phyloP scores from a whole-genome alignment of 1,139 yeast species.

The Ashbya aceris region DNA sequence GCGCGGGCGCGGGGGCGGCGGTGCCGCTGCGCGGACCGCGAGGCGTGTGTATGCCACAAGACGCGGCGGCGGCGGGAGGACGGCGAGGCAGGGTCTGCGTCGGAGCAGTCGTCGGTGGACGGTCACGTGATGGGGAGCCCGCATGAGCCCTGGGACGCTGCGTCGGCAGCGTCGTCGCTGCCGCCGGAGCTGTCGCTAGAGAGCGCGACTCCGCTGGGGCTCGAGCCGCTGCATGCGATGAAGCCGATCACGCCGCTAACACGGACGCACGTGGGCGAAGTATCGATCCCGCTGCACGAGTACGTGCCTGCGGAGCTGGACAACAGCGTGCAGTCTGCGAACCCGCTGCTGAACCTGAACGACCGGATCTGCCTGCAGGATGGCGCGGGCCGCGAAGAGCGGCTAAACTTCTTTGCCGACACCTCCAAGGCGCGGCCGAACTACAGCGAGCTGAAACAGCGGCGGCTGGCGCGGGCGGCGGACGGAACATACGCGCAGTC shows the following conservation, averaged over 20 bases:
- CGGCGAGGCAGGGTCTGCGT: not conserved
- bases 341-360: constrained; percentile 5
- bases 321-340: constrained; percentile 9
- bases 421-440: constrained; percentile 8
- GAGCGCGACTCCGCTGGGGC: constrained; percentile 20
- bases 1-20: constrained; percentile 34
- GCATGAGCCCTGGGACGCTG: constrained; percentile 24
- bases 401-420: constrained; percentile 10
- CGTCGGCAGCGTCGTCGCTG: constrained; percentile 24
- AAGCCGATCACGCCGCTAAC: constrained; percentile 24
- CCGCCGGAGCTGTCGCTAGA: constrained; percentile 14
- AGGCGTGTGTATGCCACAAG: constrained; percentile 19
- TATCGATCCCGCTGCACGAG: constrained; percentile 38
- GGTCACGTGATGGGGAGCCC: not conserved
- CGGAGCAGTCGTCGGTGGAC: not conserved
- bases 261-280: constrained; percentile 36
- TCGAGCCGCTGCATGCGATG: constrained; percentile 24
- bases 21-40: constrained; percentile 21
- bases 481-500: not conserved
- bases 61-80: constrained; percentile 10
- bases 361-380: constrained; percentile 5
- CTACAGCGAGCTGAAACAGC: constrained; percentile 9
- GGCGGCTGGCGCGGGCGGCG: constrained; percentile 1
- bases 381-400: not conserved
- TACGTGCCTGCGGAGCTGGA: constrained; percentile 31